A percentile compares a stretch with the other conserved stretches of the same genome.
Evolutionary conservation across 2,329 filamentous ascomycete species (phyloP).

Genomic region (Didymella pinodella): DNA sequence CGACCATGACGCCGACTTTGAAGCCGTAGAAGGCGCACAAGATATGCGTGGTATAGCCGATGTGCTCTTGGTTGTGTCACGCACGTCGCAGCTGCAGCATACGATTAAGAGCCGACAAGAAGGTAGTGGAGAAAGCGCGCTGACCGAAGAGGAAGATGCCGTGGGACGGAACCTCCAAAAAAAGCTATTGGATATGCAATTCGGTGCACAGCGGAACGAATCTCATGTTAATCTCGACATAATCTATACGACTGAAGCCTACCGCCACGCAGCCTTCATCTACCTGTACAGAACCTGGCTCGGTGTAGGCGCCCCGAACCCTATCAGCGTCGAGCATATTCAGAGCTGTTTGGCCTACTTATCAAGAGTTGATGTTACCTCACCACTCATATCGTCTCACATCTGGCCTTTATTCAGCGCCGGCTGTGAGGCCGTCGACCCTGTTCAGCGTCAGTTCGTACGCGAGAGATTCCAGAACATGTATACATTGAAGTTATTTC

Average conservation of each 20-base stretch:
- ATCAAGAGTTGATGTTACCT: conserved; percentile 26
- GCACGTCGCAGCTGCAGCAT: conserved; percentile 38
- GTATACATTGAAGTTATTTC: conserved; percentile 36
- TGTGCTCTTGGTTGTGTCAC: conserved; percentile 38
- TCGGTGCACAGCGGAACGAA: conserved; percentile 11
- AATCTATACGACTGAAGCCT: conserved; percentile 38
- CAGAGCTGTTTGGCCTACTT: conserved; percentile 34
- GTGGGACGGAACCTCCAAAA: conserved; percentile 33
- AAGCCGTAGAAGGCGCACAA: conserved; percentile 34
- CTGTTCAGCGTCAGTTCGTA: conserved; percentile 36
- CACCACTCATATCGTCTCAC: conserved; percentile 39
- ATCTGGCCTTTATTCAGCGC: conserved; percentile 47
- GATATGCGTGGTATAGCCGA: conserved; percentile 37
- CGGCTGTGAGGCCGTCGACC: conserved; percentile 39
- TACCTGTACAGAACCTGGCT: conserved; percentile 47
- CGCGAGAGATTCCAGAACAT: conserved; percentile 36
- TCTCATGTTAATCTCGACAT: conserved; percentile 27
- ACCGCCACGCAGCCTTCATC: conserved; percentile 46
- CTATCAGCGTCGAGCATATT: conserved; percentile 40
- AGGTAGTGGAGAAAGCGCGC: conserved; percentile 2
- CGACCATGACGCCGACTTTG: conserved; percentile 32
- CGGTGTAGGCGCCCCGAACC: conserved; percentile 42
- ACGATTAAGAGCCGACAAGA: conserved; percentile 28
- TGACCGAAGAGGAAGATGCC: conserved; percentile 31
- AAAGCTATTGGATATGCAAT: conserved; percentile 29